Evolutionary conservation across 768 basidiomycete species (phyloP), one percentile per base, ranked within the genome.

Genomic region (Naganishia onofrii): DNA sequence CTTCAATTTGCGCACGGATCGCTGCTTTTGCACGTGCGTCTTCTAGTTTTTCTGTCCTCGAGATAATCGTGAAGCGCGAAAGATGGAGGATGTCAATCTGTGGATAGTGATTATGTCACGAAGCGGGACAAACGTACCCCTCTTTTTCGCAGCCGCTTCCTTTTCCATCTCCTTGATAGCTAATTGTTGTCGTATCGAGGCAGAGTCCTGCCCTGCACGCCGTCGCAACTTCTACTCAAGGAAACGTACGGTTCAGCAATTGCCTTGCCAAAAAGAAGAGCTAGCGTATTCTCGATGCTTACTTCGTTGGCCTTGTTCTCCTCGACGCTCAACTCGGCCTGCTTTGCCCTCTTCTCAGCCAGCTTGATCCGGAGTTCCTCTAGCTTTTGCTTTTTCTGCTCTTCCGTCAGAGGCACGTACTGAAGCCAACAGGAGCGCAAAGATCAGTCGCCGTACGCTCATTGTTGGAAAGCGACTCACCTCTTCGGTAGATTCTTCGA

Each of bases 401-500:
- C 93, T 81, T 97, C 93, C 0, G 94, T 97, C 64, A 99, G 80
- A 0, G 95, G 93, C 78, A 92, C 93, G 81, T 97, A 87, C 92
- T 92, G 68, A 31, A 19, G 21, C 21, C 8, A 44, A 2, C 32
- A 60, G 5, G 7, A 21, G 32, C 7, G 21, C 7, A 9, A 3
- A 21, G 53, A 51, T 69, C 42, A 58, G 46, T 32, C 21, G 28
- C 54, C 51, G 53, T 71, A 66, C 48, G 26, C 5, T 26, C 15
- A 66, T 31, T 23, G n/a, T n/a, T n/a, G n/a, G n/a, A 26, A 60
- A 0, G 15, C 23, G 64, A 57, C 82, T 60, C 56, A 91, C 93
- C 85, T 97, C 95, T 76, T 98, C 93, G 0, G 88, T 91, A 1
- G 90, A 93, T 77, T 97, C 95, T 78, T 96, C 94, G 72, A 97